These are phyloP conservation scores for Coemansia sp. DNA, from an alignment of 192 early-diverging fungal genomes.

Conservation along the genomic window DNA sequence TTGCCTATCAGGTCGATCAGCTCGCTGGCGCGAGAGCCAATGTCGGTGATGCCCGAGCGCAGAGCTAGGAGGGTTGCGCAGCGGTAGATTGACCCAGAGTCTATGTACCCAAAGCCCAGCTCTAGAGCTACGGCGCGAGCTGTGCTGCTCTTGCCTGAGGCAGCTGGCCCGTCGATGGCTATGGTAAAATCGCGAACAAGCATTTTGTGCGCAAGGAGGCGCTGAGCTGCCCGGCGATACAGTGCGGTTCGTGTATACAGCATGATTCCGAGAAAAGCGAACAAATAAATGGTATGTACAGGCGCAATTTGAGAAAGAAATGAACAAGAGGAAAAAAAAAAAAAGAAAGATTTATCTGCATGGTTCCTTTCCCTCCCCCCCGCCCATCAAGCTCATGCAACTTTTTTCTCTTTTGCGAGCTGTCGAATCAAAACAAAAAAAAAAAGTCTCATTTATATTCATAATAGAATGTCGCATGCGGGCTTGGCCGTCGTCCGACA, in stretches of 20 bases:
- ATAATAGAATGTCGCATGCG: constrained; percentile 35
- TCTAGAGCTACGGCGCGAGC: constrained; percentile 68
- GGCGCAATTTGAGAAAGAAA: too few relatives aligned
- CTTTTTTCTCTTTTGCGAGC: background rate
- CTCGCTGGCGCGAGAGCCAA: constrained; percentile 21
- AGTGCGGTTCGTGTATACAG: background rate
- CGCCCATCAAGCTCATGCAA: background rate
- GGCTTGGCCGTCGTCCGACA: constrained; percentile 58
- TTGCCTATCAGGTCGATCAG: constrained; percentile 33
- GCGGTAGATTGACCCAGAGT: constrained; percentile 74
- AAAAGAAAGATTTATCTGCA: background rate
- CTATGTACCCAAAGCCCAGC: constrained; percentile 75
- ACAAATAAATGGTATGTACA: background rate
- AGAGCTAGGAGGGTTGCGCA: constrained; percentile 43
- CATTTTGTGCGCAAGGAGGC: background rate
- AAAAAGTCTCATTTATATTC: background rate
- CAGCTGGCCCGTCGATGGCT: constrained; percentile 84
- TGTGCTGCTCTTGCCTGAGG: constrained; percentile 83
- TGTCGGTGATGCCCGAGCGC: constrained; percentile 19
- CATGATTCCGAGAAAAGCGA: background rate
- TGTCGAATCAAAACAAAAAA: background rate
- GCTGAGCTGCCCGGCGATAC: background rate
- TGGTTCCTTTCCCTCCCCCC: background rate
- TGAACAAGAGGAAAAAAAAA: background rate
- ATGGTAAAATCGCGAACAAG: constrained; percentile 49